Conservation (phyloP, 257 asterid genomes). For the Solanum virginianum region DNA sequence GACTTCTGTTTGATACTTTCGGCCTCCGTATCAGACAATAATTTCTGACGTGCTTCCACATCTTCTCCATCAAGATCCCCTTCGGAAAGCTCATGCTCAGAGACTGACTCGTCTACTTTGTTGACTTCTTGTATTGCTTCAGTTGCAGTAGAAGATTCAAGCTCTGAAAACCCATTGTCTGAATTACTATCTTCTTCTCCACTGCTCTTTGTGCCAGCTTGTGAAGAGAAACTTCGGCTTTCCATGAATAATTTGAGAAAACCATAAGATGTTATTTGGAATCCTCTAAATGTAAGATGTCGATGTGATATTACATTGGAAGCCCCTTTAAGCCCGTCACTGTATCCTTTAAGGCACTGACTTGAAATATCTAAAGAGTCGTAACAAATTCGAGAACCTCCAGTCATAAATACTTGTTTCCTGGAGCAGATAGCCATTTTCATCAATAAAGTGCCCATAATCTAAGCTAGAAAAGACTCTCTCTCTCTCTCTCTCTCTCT, state of each 20-base stretch:
- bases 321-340: slow-evolving; percentile 14
- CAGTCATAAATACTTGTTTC: slow-evolving; percentile 25
- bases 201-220: slow-evolving; percentile 36
- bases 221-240: slow-evolving; percentile 33
- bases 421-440: slow-evolving; percentile 17
- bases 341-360: slow-evolving; percentile 6
- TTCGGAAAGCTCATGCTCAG: slow-evolving; percentile 39
- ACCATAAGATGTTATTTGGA: slow-evolving; percentile 14
- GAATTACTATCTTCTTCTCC: slow-evolving; percentile 26
- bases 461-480: not conserved
- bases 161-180: slow-evolving; percentile 34
- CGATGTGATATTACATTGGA: slow-evolving; percentile 9
- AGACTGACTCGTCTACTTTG: slow-evolving; percentile 21
- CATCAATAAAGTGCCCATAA: not conserved
- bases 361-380: slow-evolving; percentile 23
- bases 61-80: slow-evolving; percentile 17
- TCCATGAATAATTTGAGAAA: slow-evolving; percentile 11
- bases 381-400: slow-evolving; percentile 14
- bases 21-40: slow-evolving; percentile 14
- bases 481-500: not conserved
- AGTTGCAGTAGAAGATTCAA: slow-evolving; percentile 19
- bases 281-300: slow-evolving; percentile 12
- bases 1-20: slow-evolving; percentile 13
- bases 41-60: slow-evolving; percentile 9
- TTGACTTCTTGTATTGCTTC: slow-evolving; percentile 5